Conservation (phyloP, 169 alveolate genomes). For the Plasmodium ovale region DNA sequence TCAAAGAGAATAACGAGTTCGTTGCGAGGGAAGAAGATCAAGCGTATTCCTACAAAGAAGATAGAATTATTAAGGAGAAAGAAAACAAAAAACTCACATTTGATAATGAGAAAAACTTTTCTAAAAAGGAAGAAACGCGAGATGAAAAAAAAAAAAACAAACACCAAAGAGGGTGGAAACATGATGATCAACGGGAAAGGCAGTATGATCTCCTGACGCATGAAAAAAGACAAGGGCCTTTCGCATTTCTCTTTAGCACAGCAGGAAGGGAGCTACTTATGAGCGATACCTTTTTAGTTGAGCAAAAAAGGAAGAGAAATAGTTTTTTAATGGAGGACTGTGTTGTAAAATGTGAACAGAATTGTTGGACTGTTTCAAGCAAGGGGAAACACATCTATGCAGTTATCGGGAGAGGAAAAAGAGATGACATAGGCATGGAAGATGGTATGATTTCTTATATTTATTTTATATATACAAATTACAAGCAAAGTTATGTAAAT, state of each 20-base stretch:
- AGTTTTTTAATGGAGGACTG: background rate
- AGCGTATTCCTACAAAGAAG: no score
- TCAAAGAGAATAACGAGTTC: background rate
- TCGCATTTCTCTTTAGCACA: slow-evolving; percentile 14
- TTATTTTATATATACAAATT: slow-evolving; percentile 1
- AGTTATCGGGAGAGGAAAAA: background rate
- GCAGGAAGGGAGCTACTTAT: slow-evolving; percentile 28
- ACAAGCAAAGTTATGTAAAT: background rate
- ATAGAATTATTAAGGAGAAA: no score
- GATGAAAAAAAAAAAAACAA: no score
- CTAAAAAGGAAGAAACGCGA: no score
- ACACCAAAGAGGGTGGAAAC: no score
- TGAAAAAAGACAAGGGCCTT: no score
- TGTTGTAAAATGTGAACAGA: slow-evolving; percentile 7
- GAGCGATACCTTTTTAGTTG: background rate
- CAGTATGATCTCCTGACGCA: no score
- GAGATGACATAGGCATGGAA: background rate
- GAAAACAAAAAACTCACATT: no score
- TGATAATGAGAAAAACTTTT: no score
- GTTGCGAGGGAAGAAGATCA: no score
- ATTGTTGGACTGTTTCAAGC: background rate
- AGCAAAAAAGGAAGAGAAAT: background rate
- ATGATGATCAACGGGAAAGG: no score
- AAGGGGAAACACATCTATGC: slow-evolving; percentile 10
- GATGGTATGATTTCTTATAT: background rate